These are phyloP conservation scores for Strobilomyces confusus DNA, from an alignment of 768 basidiomycete genomes.

Conservation along the genomic window DNA sequence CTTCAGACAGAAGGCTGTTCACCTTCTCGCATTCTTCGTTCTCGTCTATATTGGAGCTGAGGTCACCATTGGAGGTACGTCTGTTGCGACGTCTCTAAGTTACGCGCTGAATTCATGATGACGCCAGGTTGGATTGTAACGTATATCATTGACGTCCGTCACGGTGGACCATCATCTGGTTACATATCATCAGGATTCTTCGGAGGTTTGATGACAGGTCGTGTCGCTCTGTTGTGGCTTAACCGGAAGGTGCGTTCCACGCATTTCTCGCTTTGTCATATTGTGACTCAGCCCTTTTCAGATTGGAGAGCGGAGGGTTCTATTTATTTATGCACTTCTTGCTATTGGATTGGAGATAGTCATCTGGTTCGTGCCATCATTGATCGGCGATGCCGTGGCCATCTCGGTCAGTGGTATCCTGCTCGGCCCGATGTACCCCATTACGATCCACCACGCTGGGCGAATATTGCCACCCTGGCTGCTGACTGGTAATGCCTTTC, in stretches of 20 bases:
- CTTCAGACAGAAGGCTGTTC: constrained; percentile 48
- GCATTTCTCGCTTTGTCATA: neutral
- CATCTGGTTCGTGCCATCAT: constrained; percentile 53
- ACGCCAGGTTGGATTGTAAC: constrained; percentile 67
- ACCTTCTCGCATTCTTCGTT: constrained; percentile 59
- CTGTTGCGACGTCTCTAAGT: neutral
- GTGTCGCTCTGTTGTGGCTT: constrained; percentile 51
- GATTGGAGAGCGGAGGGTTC: constrained; percentile 52
- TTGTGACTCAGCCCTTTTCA: constrained; percentile 12
- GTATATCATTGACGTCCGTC: constrained; percentile 42
- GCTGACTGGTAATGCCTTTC: constrained; percentile 38
- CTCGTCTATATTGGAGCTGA: constrained; percentile 70
- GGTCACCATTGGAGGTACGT: constrained; percentile 38
- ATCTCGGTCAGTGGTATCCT: constrained; percentile 54
- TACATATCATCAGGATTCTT: constrained; percentile 54
- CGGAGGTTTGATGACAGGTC: constrained; percentile 55
- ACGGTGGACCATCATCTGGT: constrained; percentile 45
- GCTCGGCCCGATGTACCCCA: constrained; percentile 50
- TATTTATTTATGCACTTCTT: constrained; percentile 49
- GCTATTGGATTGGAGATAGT: constrained; percentile 54
- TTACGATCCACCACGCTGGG: constrained; percentile 65
- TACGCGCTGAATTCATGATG: neutral
- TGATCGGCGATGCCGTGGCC: constrained; percentile 51
- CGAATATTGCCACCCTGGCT: constrained; percentile 69
- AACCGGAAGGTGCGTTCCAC: constrained; percentile 43